Evolutionary conservation across 2,329 filamentous ascomycete species (phyloP), one percentile per base, ranked within the genome.

Genomic region (Albifimbria verrucaria): DNA sequence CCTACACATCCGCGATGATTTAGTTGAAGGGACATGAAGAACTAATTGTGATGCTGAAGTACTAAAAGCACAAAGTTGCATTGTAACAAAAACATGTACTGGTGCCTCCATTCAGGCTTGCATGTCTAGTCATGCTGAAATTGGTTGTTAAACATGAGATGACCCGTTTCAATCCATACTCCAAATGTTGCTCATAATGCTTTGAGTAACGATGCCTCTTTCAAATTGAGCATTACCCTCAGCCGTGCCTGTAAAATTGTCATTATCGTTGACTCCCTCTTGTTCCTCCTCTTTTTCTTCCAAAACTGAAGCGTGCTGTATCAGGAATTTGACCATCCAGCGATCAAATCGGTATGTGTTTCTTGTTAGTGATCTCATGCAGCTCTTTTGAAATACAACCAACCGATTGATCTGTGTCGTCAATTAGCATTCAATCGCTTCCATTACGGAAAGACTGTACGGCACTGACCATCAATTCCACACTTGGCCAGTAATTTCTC

Each of bases 321-420:
- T 60, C 1, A 72, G 57, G 48, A 72, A 72, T 48, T 82, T 78
- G 51, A 75, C 66, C 49, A 81, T 74, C 50, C 80, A 77, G 47
- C 65, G 67, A 57, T 84, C 81, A 52, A 82, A 67, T 1, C 65
- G 58, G 51, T 70, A 64, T 1, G 68, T 67, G 22, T 67, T 63
- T 15, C 52, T 55, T 7, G 52, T 57, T 11, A 59, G 52, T 1
- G 66, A 67, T 2, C 56, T 52, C 3, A 70, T 56, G 26, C 68
- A 71, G 28, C 59, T 60, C 17, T 63, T 64, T 43, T 69, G 66
- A 22, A 71, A 71, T 20, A 63, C 63, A 1, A 69, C 62, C 2
- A 71, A 46, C 22, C 68, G 60, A 44, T 66, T 65, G 24, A 69
- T 69, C 68, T 68, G 17, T 1, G 1, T 2, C 2, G 7, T 2